Conservation (phyloP, 2,329 filamentous ascomycete species). For the Onygenales sp. region DNA sequence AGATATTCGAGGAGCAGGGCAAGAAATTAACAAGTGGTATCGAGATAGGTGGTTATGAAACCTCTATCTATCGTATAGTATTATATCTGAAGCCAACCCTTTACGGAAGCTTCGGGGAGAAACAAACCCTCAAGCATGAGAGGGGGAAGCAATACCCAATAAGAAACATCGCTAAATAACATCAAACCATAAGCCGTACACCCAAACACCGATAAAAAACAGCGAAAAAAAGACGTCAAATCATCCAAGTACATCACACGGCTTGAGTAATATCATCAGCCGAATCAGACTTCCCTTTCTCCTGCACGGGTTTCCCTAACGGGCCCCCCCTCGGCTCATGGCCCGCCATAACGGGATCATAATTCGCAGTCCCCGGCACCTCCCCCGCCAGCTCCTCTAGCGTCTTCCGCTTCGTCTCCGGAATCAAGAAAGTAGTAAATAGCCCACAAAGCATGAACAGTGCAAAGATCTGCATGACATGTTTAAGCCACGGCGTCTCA, state of each 20-base stretch:
- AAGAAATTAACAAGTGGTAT: too few species aligned
- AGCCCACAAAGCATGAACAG: constrained; percentile 70
- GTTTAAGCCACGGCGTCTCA: constrained; percentile 57
- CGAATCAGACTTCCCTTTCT: neutral
- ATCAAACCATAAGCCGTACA: neutral
- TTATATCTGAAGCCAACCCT: too few species aligned
- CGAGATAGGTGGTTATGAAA: too few species aligned
- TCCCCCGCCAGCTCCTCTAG: constrained; percentile 54
- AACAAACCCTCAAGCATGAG: neutral
- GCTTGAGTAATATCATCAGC: neutral
- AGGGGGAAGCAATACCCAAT: neutral
- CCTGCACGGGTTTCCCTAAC: neutral
- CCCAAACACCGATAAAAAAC: neutral
- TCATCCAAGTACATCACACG: neutral
- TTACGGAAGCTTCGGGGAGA: too few species aligned
- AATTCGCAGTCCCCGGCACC: neutral
- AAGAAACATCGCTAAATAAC: neutral
- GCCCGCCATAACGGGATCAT: neutral
- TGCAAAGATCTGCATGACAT: constrained; percentile 68
- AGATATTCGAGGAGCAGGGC: too few species aligned
- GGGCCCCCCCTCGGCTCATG: neutral
- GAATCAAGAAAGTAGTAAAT: constrained; percentile 60
- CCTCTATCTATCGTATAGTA: too few species aligned
- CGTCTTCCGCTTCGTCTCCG: constrained; percentile 66
- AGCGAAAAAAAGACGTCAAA: neutral